Evolutionary conservation across 495 filamentous ascomycete species (phyloP).

Genomic region (Neurospora sublineolata): DNA sequence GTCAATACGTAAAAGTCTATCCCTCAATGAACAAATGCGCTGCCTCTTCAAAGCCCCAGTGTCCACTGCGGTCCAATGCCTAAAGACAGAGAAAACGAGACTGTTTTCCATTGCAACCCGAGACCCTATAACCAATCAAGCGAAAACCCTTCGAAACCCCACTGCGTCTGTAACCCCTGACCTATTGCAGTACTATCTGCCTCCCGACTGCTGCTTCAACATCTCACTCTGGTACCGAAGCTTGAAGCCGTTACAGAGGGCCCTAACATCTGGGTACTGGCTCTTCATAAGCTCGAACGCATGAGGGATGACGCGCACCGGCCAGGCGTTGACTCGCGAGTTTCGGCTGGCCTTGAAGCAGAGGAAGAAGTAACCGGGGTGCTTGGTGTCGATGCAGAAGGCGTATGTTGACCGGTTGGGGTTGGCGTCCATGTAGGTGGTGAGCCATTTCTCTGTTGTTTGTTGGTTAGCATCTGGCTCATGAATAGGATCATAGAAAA

Average conservation of each 20-base stretch:
- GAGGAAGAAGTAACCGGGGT: slow-evolving; percentile 87
- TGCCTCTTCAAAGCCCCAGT: neutral
- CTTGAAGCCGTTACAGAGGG: slow-evolving; percentile 77
- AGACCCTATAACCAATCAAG: neutral
- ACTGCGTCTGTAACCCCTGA: neutral
- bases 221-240: slow-evolving; percentile 41
- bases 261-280: slow-evolving; percentile 85
- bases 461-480: slow-evolving; percentile 19
- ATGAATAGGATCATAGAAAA: neutral
- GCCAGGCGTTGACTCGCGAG: slow-evolving; percentile 65
- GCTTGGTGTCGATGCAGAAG: slow-evolving; percentile 85
- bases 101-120: neutral
- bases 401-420: slow-evolving; percentile 85
- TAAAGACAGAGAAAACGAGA: neutral
- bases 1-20: neutral
- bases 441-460: slow-evolving; percentile 82
- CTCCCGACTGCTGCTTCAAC: slow-evolving; percentile 28
- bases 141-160: neutral
- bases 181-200: slow-evolving; percentile 12
- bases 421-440: slow-evolving; percentile 90
- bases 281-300: slow-evolving; percentile 75
- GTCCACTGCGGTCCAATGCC: neutral
- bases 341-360: slow-evolving; percentile 85
- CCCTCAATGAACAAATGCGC: neutral
- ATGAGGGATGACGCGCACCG: slow-evolving; percentile 80